Percentiles rank a stretch among this genome's conserved stretches.
Conservation (phyloP, 805 yeast species). For the Wickerhamomyces mucosus region DNA sequence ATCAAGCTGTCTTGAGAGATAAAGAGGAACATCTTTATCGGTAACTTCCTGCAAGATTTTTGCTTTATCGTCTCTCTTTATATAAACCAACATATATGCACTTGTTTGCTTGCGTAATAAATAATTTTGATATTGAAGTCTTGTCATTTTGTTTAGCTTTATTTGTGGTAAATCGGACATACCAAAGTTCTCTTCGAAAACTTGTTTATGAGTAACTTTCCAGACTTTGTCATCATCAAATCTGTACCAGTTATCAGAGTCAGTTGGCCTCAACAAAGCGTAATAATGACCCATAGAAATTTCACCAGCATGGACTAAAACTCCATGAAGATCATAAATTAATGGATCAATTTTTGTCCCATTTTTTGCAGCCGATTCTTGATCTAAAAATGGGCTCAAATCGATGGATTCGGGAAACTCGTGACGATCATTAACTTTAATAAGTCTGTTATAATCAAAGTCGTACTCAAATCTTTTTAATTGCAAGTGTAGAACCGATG, state of each 20-base stretch:
- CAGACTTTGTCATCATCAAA: conserved; percentile 96
- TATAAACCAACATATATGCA: conserved; percentile 94
- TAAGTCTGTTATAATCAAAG: conserved; percentile 77
- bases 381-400: conserved; percentile 67
- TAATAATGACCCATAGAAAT: conserved; percentile 95
- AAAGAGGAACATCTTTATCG: conserved; percentile 52
- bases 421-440: conserved; percentile 85
- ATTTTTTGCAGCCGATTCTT: conserved; percentile 23
- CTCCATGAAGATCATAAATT: conserved; percentile 84
- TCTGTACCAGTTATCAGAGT: conserved; percentile 67
- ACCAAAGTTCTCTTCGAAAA: conserved; percentile 88
- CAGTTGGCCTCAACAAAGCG: conserved; percentile 79
- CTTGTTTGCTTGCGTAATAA: conserved; percentile 75
- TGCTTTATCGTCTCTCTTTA: conserved; percentile 51
- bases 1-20: conserved; percentile 57
- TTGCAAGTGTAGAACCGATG: conserved; percentile 89
- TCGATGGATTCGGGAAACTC: conserved; percentile 84
- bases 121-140: conserved; percentile 54
- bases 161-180: conserved; percentile 48
- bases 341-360: conserved; percentile 42
- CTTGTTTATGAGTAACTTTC: conserved; percentile 75
- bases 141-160: conserved; percentile 40
- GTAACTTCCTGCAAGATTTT: conserved; percentile 49
- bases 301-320: conserved; percentile 92
- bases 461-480: conserved; percentile 92